Percentiles rank a stretch among this genome's conserved stretches.
phyloP scores from a whole-genome alignment of 768 basidiomycete genomes.

The Saitozyma podzolica region DNA sequence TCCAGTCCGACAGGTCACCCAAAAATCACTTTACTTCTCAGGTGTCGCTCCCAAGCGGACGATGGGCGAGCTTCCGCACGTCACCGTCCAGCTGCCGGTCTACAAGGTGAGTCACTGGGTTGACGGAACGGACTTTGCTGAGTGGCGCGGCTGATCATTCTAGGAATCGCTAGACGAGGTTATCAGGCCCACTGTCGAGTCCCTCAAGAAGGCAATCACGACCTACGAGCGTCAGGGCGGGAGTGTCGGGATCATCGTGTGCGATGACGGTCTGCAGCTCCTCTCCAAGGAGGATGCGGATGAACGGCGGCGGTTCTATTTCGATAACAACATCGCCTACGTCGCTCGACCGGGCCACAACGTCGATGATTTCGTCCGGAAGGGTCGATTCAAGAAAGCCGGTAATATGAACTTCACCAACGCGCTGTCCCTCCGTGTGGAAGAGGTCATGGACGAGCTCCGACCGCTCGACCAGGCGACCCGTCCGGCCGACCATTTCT shows the following conservation, averaged over 20 bases:
- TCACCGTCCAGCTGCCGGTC: slow-evolving; percentile 72
- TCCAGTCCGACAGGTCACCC: slow-evolving; percentile 79
- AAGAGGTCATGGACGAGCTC: slow-evolving; percentile 57
- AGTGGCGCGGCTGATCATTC: background rate
- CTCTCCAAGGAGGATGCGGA: slow-evolving; percentile 64
- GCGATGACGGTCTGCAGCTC: slow-evolving; percentile 79
- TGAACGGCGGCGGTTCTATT: slow-evolving; percentile 71
- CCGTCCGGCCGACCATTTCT: slow-evolving; percentile 58
- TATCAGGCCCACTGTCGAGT: slow-evolving; percentile 62
- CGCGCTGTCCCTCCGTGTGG: slow-evolving; percentile 66
- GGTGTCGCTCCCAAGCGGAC: slow-evolving; percentile 41
- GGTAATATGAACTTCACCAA: slow-evolving; percentile 85
- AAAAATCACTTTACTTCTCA: slow-evolving; percentile 82
- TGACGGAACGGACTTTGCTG: slow-evolving; percentile 16
- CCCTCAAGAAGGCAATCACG: slow-evolving; percentile 80
- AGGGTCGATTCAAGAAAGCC: slow-evolving; percentile 75
- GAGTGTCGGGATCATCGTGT: slow-evolving; percentile 72
- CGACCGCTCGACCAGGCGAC: slow-evolving; percentile 57
- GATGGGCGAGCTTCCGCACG: slow-evolving; percentile 39
- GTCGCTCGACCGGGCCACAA: slow-evolving; percentile 77
- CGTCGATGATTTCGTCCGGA: slow-evolving; percentile 71
- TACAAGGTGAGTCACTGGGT: slow-evolving; percentile 31
- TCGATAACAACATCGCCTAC: slow-evolving; percentile 71
- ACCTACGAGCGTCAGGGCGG: slow-evolving; percentile 87
- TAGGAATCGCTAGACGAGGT: slow-evolving; percentile 56